Percentiles rank a stretch among this genome's conserved stretches.
These are phyloP conservation scores for Ramaria sp. DNA, from an alignment of 768 basidiomycete species.

Conservation along the genomic window DNA sequence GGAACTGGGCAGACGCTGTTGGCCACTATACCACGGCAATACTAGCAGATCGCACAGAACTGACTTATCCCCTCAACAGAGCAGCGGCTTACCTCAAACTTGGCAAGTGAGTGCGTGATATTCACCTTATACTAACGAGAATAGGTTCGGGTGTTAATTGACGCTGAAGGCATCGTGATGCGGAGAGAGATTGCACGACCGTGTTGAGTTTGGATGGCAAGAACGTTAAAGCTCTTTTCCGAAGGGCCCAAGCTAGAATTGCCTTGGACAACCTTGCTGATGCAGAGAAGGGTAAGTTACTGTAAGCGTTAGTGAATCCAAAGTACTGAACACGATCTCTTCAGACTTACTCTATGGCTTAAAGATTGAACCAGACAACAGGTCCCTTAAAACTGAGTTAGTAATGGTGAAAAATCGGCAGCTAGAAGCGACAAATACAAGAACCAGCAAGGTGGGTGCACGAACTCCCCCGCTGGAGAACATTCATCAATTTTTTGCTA, in stretches of 20 bases:
- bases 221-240: conserved; percentile 74
- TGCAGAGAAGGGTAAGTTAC: conserved; percentile 49
- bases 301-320: neutral
- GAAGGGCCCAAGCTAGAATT: conserved; percentile 63
- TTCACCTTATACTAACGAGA: neutral
- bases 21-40: conserved; percentile 82
- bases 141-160: conserved; percentile 10
- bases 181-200: conserved; percentile 66
- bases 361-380: conserved; percentile 53
- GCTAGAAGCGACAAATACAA: conserved; percentile 19
- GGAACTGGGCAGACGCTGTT: conserved; percentile 66
- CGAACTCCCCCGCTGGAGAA: neutral
- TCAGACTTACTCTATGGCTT: conserved; percentile 54
- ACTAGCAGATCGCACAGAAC: conserved; percentile 54
- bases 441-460: conserved; percentile 19
- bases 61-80: conserved; percentile 78
- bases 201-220: conserved; percentile 41
- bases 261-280: conserved; percentile 42
- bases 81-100: conserved; percentile 90
- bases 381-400: conserved; percentile 52
- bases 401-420: conserved; percentile 33
- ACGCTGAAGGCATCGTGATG: conserved; percentile 49
- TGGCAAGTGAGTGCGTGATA: conserved; percentile 64
- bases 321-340: neutral
- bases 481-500: neutral